Conservation (phyloP, 179 eudicot genomes). For the Monotropa hypopitys region DNA sequence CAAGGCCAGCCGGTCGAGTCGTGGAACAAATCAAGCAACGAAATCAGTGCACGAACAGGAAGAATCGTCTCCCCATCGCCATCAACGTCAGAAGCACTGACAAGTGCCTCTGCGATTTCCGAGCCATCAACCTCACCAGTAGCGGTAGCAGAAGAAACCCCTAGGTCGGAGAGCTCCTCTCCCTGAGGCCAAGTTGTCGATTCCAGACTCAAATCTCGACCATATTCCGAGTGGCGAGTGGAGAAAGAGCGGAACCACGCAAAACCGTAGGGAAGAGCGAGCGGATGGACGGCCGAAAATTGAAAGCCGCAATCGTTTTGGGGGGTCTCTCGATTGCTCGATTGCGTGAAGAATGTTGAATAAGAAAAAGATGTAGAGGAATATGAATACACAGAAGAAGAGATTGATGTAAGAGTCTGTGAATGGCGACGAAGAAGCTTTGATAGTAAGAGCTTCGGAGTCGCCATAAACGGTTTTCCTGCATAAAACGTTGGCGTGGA, state of each 20-base stretch:
- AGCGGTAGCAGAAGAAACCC: constrained; percentile 5
- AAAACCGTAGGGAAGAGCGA: not conserved
- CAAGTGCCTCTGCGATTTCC: constrained; percentile 7
- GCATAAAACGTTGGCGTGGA: not conserved
- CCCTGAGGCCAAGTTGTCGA: constrained; percentile 20
- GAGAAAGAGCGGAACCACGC: constrained; percentile 18
- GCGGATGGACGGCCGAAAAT: constrained; percentile 1
- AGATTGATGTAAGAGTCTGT: not conserved
- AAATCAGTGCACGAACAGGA: constrained; percentile 37
- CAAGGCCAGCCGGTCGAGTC: constrained; percentile 61
- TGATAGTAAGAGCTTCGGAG: constrained; percentile 18
- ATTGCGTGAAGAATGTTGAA: constrained; percentile 6
- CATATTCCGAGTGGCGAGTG: constrained; percentile 12
- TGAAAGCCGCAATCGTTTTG: not conserved
- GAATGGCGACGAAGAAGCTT: constrained; percentile 9
- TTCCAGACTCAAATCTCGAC: constrained; percentile 10
- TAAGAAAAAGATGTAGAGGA: constrained; percentile 9
- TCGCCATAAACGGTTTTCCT: constrained; percentile 14
- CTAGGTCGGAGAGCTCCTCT: constrained; percentile 22
- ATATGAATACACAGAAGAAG: constrained; percentile 11
- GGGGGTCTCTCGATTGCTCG: not conserved
- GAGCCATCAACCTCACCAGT: constrained; percentile 13
- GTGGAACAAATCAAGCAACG: constrained; percentile 49
- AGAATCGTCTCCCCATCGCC: constrained; percentile 27
- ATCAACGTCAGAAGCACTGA: constrained; percentile 2